Percentiles rank a stretch among this genome's conserved stretches.
Conservation (phyloP, 75 land plant species). For the Sequoia sempervirens region DNA sequence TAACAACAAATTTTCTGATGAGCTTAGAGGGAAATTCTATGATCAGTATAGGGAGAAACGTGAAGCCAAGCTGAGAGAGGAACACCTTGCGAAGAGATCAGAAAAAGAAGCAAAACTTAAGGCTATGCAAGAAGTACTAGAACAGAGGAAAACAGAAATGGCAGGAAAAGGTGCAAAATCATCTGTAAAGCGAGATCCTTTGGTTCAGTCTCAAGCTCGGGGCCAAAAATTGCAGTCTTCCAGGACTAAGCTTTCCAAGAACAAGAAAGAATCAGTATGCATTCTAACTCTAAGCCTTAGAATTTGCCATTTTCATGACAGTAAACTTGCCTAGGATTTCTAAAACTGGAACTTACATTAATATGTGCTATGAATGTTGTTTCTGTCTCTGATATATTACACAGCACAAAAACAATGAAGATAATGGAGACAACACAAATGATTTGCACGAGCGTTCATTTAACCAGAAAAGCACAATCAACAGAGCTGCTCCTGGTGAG, state of each 20-base stretch:
- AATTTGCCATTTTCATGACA: not conserved
- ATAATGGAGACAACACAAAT: not conserved
- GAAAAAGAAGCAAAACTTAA: constrained; percentile 51
- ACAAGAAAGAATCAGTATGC: constrained; percentile 9
- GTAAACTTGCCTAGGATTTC: not conserved
- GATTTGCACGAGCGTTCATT: not conserved
- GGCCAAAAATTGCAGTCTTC: not conserved
- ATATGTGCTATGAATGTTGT: not conserved
- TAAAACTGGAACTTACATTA: not conserved
- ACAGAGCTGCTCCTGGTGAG: not conserved
- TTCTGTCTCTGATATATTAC: not conserved
- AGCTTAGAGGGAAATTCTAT: constrained; percentile 41
- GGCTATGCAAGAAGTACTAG: constrained; percentile 42
- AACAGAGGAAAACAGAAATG: constrained; percentile 49
- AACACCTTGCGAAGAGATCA: constrained; percentile 36
- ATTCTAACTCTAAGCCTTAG: not conserved
- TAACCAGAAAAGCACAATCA: constrained; percentile 6
- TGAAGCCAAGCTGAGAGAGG: constrained; percentile 56
- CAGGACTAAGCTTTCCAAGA: constrained; percentile 1
- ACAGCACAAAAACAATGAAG: not conserved
- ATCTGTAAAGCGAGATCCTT: constrained; percentile 7
- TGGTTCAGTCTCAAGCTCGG: constrained; percentile 10
- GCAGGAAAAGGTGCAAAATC: constrained; percentile 12
- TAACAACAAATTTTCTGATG: constrained; percentile 13
- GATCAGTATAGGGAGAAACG: constrained; percentile 56